These are phyloP conservation scores for Dactylonectria estremocensis DNA, from an alignment of 2,329 filamentous ascomycete species.

Conservation along the genomic window DNA sequence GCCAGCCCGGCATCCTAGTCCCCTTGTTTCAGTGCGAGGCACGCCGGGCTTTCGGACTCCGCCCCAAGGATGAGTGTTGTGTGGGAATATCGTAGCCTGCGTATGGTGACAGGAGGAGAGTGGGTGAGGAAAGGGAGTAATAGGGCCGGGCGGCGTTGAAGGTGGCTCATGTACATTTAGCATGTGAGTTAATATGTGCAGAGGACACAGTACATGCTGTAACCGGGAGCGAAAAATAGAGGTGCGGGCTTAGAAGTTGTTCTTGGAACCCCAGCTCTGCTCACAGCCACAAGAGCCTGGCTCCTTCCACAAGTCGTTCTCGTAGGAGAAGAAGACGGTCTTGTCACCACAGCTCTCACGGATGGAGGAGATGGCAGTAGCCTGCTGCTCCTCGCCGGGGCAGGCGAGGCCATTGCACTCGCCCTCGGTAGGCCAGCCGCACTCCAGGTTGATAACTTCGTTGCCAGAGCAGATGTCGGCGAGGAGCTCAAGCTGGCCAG, in stretches of 20 bases:
- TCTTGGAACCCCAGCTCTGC: conserved; percentile 79
- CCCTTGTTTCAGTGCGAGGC: conserved; percentile 22
- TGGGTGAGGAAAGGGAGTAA: conserved; percentile 40
- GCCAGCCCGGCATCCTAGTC: conserved; percentile 28
- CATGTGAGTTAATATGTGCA: conserved; percentile 39
- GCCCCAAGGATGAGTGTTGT: conserved; percentile 30
- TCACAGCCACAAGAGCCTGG: conserved; percentile 80
- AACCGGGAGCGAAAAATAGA: conserved; percentile 27
- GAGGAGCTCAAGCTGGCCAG: conserved; percentile 80
- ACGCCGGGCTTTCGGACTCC: conserved; percentile 33
- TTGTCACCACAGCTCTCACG: conserved; percentile 74
- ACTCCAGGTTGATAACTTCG: conserved; percentile 87
- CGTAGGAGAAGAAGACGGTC: conserved; percentile 86
- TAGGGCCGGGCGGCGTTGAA: conserved; percentile 42
- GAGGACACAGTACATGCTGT: conserved; percentile 38
- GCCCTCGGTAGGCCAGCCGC: conserved; percentile 87
- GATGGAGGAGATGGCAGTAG: conserved; percentile 80
- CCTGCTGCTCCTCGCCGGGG: conserved; percentile 78
- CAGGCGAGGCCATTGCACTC: conserved; percentile 79
- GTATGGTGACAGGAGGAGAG: conserved; percentile 24
- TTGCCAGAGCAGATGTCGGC: conserved; percentile 79
- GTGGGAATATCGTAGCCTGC: conserved; percentile 17
- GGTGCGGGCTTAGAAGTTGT: conserved; percentile 41
- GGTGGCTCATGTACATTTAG: conserved; percentile 50
- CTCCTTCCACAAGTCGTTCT: conserved; percentile 87